phyloP scores from a whole-genome alignment of 116 monocot species.

The Papilionanthe hybrid region DNA sequence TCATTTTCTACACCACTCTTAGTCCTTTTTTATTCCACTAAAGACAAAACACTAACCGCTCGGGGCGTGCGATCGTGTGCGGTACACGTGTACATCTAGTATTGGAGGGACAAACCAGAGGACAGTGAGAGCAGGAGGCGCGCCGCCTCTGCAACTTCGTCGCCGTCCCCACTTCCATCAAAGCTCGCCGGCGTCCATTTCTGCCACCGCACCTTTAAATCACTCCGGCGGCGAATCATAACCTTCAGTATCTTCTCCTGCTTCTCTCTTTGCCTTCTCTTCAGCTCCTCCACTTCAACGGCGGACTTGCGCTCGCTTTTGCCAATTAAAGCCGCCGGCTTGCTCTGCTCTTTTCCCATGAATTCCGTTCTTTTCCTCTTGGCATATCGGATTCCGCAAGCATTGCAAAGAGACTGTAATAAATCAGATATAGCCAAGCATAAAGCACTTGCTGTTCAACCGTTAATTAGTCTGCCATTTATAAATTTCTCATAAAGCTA shows the following conservation, averaged over 20 bases:
- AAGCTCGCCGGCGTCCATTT: background rate
- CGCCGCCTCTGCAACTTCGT: constrained; percentile 8
- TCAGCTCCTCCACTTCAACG: constrained; percentile 4
- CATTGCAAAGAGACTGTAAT: constrained; percentile 25
- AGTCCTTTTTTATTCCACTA: background rate
- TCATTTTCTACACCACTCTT: background rate
- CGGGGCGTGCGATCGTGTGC: background rate
- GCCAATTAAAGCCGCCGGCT: background rate
- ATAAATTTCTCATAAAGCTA: background rate
- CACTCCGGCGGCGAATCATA: background rate
- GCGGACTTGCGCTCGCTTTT: background rate
- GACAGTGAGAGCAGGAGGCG: background rate
- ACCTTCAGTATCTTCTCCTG: constrained; percentile 3
- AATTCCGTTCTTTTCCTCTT: constrained; percentile 16
- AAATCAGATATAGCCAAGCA: background rate
- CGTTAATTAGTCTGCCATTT: background rate
- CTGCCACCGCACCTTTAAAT: background rate
- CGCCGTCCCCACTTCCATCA: background rate
- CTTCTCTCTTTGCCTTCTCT: constrained; percentile 10
- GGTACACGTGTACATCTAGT: background rate
- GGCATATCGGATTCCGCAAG: constrained; percentile 21
- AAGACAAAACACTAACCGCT: background rate
- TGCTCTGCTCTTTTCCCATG: background rate
- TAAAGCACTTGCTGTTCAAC: background rate
- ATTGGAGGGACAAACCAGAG: background rate